These are phyloP conservation scores for Coleophoma eucalyptorum DNA, from an alignment of 2,329 filamentous ascomycete genomes.

Conservation along the genomic window DNA sequence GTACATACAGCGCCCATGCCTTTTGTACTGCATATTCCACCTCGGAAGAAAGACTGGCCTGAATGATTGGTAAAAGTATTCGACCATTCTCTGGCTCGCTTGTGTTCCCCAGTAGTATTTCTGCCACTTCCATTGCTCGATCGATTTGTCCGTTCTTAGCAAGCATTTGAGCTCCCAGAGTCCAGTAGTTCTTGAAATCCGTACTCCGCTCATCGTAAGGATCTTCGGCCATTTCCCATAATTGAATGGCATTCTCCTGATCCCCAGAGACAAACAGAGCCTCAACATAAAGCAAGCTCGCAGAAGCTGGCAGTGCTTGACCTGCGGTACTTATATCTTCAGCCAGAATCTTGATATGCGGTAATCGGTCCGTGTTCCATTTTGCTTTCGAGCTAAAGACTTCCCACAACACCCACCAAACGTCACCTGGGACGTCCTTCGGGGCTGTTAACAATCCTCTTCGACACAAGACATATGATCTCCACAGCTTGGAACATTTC, in stretches of 20 bases:
- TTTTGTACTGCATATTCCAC: constrained; percentile 43
- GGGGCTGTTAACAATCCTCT: constrained; percentile 40
- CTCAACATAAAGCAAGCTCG: constrained; percentile 53
- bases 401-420: constrained; percentile 66
- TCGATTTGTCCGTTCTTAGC: constrained; percentile 53
- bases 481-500: constrained; percentile 38
- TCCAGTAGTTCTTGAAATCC: constrained; percentile 50
- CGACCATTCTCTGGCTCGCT: constrained; percentile 44
- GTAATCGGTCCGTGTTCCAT: constrained; percentile 51
- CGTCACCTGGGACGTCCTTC: constrained; percentile 51
- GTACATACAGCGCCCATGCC: constrained; percentile 66
- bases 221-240: constrained; percentile 32
- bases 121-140: constrained; percentile 52
- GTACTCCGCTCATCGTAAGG: constrained; percentile 4
- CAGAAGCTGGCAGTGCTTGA: constrained; percentile 52
- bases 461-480: constrained; percentile 45
- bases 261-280: constrained; percentile 62
- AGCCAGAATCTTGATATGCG: constrained; percentile 57
- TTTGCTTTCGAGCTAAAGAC: constrained; percentile 48
- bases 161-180: constrained; percentile 64
- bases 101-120: constrained; percentile 43
- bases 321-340: constrained; percentile 63
- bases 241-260: constrained; percentile 30
- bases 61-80: constrained; percentile 65
- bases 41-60: constrained; percentile 50